phyloP scores from a whole-genome alignment of 257 asterid species.

The Avicennia marina region DNA sequence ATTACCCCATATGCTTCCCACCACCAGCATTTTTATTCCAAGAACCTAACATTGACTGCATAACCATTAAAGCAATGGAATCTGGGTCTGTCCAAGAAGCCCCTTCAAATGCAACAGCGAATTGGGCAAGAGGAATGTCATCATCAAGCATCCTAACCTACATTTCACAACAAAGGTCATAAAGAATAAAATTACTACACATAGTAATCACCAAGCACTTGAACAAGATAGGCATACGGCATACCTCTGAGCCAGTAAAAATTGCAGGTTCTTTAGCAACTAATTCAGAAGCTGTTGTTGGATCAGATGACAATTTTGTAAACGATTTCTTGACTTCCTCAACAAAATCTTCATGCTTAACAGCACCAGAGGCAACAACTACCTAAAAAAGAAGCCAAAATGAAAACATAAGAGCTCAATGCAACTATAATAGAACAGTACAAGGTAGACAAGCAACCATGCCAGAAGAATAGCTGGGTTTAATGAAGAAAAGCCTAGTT shows the following conservation, averaged over 20 bases:
- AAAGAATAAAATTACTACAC: constrained; percentile 44
- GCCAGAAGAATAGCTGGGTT: constrained; percentile 6
- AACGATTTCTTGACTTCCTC: constrained; percentile 61
- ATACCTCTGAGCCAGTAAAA: constrained; percentile 93
- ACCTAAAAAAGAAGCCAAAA: constrained; percentile 37
- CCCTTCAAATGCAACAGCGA: constrained; percentile 90
- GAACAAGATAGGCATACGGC: neutral
- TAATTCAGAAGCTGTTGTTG: constrained; percentile 57
- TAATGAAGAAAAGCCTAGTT: neutral
- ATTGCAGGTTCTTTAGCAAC: constrained; percentile 65
- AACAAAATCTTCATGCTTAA: constrained; percentile 81
- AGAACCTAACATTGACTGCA: constrained; percentile 80
- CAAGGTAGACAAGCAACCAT: constrained; percentile 8
- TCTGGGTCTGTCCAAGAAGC: constrained; percentile 90
- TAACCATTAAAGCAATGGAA: constrained; percentile 77
- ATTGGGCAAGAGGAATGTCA: constrained; percentile 72
- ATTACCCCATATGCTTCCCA: constrained; percentile 87
- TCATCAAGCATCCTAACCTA: constrained; percentile 82
- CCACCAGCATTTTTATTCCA: constrained; percentile 75
- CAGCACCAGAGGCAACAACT: constrained; percentile 77
- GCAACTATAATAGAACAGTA: no score
- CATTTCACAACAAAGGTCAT: neutral
- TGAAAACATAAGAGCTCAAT: neutral
- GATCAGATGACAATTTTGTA: constrained; percentile 55
- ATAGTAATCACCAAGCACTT: neutral